Conservation (phyloP, 129 eudicot species). For the Daucus carota region DH1_v3.0 NC_030381.2:43341501-43342000, state of each 20-base stretch:
- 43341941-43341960: background rate
- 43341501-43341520: constrained; percentile 11
- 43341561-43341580: constrained; percentile 9
- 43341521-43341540: constrained; percentile 12
- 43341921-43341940: background rate
- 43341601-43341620: constrained; percentile 11
- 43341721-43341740: constrained; percentile 16
- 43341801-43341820: constrained; percentile 7
- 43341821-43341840: background rate
- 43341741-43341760: background rate
- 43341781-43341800: constrained; percentile 7
- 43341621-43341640: constrained; percentile 7
- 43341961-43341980: background rate
- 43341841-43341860: background rate
- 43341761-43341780: constrained; percentile 3
- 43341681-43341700: constrained; percentile 13
- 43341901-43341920: background rate
- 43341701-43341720: constrained; percentile 22
- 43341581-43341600: constrained; percentile 14
- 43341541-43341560: constrained; percentile 11
- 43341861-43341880: background rate
- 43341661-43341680: constrained; percentile 10
- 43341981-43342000: background rate
- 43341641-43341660: constrained; percentile 14
- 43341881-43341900: background rate